Base-by-base conservation (phyloP, 345 rosid genomes). In the Iberis pinnata region DNA sequence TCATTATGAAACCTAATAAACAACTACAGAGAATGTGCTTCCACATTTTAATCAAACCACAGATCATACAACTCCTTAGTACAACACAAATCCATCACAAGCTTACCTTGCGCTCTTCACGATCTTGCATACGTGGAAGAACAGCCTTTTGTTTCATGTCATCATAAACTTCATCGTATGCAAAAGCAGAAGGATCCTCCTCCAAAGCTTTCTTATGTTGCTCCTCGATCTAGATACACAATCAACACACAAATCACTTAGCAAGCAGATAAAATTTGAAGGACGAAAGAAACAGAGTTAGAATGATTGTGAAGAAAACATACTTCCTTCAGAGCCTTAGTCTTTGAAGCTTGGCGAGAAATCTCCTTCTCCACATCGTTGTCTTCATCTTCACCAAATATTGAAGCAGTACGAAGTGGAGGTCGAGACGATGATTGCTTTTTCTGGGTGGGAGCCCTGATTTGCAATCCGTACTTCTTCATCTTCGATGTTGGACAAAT, bases 381-480 rank as follows among this genome's bases (percentile, higher is more conserved):
- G 2, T 80, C 85, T 6, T 83, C 89, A 1, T 73, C 92, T 7
- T 77, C 78, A 6, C 75, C 53, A 49, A 88, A 88, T 1, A 76
- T 82, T 7, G 60, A 44, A 52, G 83, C 69, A 7, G 70, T 63
- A 3, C 70, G 79, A 13, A 67, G 66, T 2, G 87, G 90, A 36
- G 93, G 79, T 15, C 82, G 70, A 6, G 79, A 18, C 11, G 76
- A 72, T 42, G 66, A 68, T 46, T 72, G 75, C 59, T 76, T 83
- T 48, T 80, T 74, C 70, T 80, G 78, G 3, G 87, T 52, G 2
- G 88, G 84, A 54, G 56, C 96, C 72, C 98, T 78, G 45, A 88
- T 75, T 69, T 85, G 81, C 47, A 92, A 68, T 17, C 97, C 98
- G 65, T 83, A 88, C 76, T 85, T 90, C 74, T 75, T 88, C 97